Percentiles rank a stretch among this genome's conserved stretches.
Evolutionary conservation across 352 stramenopile genomes (phyloP).

Genomic region (Globisporangium lucens): DNA sequence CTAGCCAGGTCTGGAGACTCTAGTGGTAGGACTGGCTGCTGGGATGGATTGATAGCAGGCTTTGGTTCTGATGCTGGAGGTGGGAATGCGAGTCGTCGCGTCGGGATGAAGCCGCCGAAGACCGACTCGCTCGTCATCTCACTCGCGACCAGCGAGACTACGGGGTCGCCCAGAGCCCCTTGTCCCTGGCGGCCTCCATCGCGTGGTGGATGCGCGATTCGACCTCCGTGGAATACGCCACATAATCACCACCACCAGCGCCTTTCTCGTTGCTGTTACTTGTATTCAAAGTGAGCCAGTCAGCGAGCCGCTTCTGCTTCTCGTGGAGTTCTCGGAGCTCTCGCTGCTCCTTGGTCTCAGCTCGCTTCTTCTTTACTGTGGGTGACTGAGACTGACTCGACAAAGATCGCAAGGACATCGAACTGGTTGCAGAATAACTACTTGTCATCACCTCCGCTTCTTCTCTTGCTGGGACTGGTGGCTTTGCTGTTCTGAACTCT

Average conservation of each 20-base stretch:
- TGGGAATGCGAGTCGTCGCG: conserved; percentile 30
- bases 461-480: not conserved
- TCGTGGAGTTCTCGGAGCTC: conserved; percentile 11
- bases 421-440: not conserved
- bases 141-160: conserved; percentile 44
- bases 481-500: no score
- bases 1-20: not conserved
- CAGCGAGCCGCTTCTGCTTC: conserved; percentile 14
- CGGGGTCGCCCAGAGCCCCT: conserved; percentile 38
- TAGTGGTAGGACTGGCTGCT: not conserved
- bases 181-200: conserved; percentile 21
- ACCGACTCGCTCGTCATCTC: conserved; percentile 59
- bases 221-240: conserved; percentile 38
- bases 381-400: not conserved
- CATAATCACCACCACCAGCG: not conserved
- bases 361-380: not conserved
- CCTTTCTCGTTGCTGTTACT: conserved; percentile 11
- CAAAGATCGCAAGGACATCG: not conserved
- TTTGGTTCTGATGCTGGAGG: not conserved
- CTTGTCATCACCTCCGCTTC: no score
- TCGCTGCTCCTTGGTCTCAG: conserved; percentile 1
- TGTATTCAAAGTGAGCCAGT: conserved; percentile 7
- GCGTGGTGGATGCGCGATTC: conserved; percentile 27
- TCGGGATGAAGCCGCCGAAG: conserved; percentile 41
- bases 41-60: not conserved